Evolutionary conservation across 1,139 yeast genomes (phyloP).

Genomic region (Kurtzmaniella natalensis): DNA sequence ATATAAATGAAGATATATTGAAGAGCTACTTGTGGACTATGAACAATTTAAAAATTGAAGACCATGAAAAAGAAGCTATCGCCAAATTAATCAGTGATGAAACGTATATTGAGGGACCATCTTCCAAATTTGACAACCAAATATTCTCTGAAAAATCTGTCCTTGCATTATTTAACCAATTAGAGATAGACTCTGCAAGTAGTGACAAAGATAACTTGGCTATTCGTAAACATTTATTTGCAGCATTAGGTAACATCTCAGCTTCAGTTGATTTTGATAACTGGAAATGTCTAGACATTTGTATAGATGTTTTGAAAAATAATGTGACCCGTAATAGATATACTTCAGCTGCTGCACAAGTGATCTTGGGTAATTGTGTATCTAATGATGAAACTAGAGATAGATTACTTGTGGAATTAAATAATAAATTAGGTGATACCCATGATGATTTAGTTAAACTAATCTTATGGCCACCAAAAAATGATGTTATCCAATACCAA

Average conservation of each 20-base stretch:
- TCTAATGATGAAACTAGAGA: constrained; percentile 15
- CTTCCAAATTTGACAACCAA: background rate
- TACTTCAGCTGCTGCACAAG: constrained; percentile 8
- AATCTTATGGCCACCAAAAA: constrained; percentile 13
- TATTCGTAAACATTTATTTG: constrained; percentile 25
- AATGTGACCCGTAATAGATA: constrained; percentile 1
- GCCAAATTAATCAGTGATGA: constrained; percentile 4
- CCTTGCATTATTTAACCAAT: background rate
- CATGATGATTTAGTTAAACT: constrained; percentile 18
- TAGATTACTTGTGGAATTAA: constrained; percentile 10
- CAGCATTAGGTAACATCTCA: constrained; percentile 33
- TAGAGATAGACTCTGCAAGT: background rate
- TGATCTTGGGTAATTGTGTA: constrained; percentile 34
- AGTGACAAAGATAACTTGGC: background rate
- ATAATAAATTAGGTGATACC: constrained; percentile 11
- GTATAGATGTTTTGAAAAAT: constrained; percentile 8
- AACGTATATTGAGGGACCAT: background rate
- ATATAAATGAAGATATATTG: background rate
- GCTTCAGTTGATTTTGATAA: constrained; percentile 23
- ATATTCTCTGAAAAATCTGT: background rate
- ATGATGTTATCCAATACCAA: constrained; percentile 39
- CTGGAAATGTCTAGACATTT: constrained; percentile 10
- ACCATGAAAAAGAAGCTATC: constrained; percentile 4
- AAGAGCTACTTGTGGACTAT: constrained; percentile 2
- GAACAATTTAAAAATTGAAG: constrained; percentile 5